phyloP scores from a whole-genome alignment of 305 asterid genomes.

The Fraxinus xanthoxyloides region DNA sequence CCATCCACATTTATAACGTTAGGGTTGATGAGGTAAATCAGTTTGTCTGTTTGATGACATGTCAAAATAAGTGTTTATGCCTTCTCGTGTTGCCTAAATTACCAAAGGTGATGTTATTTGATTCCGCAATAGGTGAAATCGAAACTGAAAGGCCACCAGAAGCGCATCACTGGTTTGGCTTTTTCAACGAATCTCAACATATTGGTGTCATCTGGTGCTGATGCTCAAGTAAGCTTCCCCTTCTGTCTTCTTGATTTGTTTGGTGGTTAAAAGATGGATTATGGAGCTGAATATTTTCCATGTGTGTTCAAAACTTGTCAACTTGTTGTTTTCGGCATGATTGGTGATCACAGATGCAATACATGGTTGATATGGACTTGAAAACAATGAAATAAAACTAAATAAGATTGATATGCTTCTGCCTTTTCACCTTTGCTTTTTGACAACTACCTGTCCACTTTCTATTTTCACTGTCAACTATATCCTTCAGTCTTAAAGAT shows the following conservation, averaged over 20 bases:
- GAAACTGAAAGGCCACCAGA: conserved; percentile 82
- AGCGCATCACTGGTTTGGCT: conserved; percentile 78
- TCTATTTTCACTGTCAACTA: not conserved
- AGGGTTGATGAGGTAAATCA: conserved; percentile 63
- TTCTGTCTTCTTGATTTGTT: conserved; percentile 6
- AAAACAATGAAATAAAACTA: not conserved
- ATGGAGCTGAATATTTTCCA: not conserved
- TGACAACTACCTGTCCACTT: not conserved
- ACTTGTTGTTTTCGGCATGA: not conserved
- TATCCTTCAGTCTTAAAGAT: not conserved
- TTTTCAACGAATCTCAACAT: conserved; percentile 70
- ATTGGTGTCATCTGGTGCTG: conserved; percentile 83
- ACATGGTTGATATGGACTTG: not conserved
- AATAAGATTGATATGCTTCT: not conserved
- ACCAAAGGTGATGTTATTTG: conserved; percentile 13
- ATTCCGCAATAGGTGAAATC: conserved; percentile 54
- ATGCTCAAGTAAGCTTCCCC: conserved; percentile 61
- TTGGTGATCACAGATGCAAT: not conserved
- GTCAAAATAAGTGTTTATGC: not conserved
- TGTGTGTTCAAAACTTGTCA: not conserved
- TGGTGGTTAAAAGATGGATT: not conserved
- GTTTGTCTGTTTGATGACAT: not conserved
- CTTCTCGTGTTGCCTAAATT: not conserved
- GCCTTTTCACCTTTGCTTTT: not conserved
- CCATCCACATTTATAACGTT: conserved; percentile 76